Evolutionary conservation across 306 rosid genomes (phyloP).

Genomic region (Arachis hypogaea): DNA sequence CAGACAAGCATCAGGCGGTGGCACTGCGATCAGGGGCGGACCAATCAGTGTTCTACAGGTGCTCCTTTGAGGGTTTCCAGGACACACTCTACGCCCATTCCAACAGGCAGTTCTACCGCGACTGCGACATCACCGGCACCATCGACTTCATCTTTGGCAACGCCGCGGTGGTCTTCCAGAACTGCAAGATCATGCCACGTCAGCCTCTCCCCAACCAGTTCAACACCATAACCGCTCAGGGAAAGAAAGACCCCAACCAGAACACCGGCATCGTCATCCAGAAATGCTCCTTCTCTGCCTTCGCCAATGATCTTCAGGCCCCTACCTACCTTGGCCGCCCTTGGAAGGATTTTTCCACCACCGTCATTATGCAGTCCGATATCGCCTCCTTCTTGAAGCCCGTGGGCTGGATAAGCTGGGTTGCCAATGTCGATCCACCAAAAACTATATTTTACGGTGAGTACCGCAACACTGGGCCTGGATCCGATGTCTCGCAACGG

Average conservation of each 20-base stretch:
- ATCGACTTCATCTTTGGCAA: slow-evolving; percentile 92
- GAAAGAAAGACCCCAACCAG: slow-evolving; percentile 80
- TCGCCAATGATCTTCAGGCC: slow-evolving; percentile 47
- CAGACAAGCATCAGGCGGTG: slow-evolving; percentile 89
- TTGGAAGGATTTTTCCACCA: slow-evolving; percentile 86
- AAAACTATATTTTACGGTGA: slow-evolving; percentile 71
- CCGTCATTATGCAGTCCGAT: slow-evolving; percentile 64
- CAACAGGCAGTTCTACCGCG: slow-evolving; percentile 88
- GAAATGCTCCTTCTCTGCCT: slow-evolving; percentile 52
- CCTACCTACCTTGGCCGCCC: slow-evolving; percentile 87
- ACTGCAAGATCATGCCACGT: slow-evolving; percentile 69
- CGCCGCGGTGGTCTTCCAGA: slow-evolving; percentile 74
- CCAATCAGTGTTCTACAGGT: slow-evolving; percentile 61
- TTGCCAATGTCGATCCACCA: slow-evolving; percentile 57
- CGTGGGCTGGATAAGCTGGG: slow-evolving; percentile 84
- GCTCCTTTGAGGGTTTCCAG: slow-evolving; percentile 78
- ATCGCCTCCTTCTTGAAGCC: slow-evolving; percentile 68
- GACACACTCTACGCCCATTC: slow-evolving; percentile 93
- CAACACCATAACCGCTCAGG: slow-evolving; percentile 95
- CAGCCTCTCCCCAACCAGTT: slow-evolving; percentile 81
- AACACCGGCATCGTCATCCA: slow-evolving; percentile 88
- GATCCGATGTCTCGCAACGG: slow-evolving; percentile 56
- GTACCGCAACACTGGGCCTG: slow-evolving; percentile 68
- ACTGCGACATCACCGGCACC: slow-evolving; percentile 82
- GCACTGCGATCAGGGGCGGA: slow-evolving; percentile 87